phyloP scores from a whole-genome alignment of 2,329 filamentous ascomycete species.

The Neopestalotiopsis sp. region DNA sequence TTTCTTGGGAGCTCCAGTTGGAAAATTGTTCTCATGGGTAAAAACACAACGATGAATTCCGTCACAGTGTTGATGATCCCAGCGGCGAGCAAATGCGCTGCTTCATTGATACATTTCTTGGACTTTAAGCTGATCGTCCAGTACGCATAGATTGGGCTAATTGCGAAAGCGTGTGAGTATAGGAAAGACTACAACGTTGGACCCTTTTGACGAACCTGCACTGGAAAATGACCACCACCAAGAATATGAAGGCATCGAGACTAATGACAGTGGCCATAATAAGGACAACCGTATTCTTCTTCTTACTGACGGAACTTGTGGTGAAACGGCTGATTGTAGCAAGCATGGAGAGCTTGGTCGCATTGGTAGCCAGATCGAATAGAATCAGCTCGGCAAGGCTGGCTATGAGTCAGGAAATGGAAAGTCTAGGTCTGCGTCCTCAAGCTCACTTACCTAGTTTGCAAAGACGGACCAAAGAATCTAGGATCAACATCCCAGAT shows the following conservation, averaged over 20 bases:
- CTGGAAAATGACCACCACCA: constrained; percentile 42
- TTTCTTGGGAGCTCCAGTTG: constrained; percentile 49
- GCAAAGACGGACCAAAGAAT: constrained; percentile 28
- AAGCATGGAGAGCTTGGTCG: constrained; percentile 48
- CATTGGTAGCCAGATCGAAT: constrained; percentile 42
- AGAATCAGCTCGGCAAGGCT: constrained; percentile 40
- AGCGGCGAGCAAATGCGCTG: constrained; percentile 55
- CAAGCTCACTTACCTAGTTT: constrained; percentile 31
- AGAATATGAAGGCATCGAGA: constrained; percentile 38
- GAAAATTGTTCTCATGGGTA: constrained; percentile 54
- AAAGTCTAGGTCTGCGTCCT: background rate
- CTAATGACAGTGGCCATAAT: constrained; percentile 35
- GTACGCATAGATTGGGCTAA: constrained; percentile 42
- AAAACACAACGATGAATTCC: constrained; percentile 58
- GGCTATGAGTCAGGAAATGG: background rate
- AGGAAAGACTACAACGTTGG: constrained; percentile 28
- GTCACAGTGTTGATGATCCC: constrained; percentile 65
- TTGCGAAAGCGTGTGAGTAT: constrained; percentile 24
- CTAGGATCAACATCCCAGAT: constrained; percentile 37
- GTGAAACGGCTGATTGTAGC: constrained; percentile 43
- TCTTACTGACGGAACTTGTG: constrained; percentile 33
- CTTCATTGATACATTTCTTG: constrained; percentile 52
- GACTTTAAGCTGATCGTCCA: constrained; percentile 40
- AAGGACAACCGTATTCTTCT: constrained; percentile 36
- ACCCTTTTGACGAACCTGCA: constrained; percentile 38